phyloP scores from a whole-genome alignment of 2,329 filamentous ascomycete species.

The Penicillium polonicum region DNA sequence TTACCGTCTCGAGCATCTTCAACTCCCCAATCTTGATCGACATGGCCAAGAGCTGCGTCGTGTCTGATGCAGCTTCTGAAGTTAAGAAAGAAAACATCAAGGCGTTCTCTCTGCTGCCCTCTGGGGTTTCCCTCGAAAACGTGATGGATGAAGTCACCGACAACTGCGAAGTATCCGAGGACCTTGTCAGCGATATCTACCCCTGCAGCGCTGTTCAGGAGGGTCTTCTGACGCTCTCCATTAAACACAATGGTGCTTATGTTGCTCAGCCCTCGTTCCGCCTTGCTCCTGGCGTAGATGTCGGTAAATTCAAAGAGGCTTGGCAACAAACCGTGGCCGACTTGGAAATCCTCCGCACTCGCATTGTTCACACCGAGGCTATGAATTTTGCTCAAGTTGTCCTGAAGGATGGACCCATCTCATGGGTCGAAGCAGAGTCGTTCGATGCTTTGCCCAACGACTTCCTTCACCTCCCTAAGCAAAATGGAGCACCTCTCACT shows the following conservation, averaged over 20 bases:
- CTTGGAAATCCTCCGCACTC: conserved; percentile 51
- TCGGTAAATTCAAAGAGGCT: conserved; percentile 46
- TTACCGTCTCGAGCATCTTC: conserved; percentile 48
- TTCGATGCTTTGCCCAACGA: conserved; percentile 30
- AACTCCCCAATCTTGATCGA: conserved; percentile 44
- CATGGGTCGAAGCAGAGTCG: conserved; percentile 34
- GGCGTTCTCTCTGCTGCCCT: conserved; percentile 33
- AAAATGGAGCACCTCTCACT: conserved; percentile 37
- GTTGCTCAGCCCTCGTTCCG: conserved; percentile 48
- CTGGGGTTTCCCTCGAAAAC: conserved; percentile 15
- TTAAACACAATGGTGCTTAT: conserved; percentile 50
- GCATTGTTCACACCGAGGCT: conserved; percentile 43
- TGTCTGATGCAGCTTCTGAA: background rate
- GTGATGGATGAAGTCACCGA: conserved; percentile 31
- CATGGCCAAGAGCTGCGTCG: conserved; percentile 40
- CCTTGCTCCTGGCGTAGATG: conserved; percentile 40
- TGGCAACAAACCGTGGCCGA: conserved; percentile 49
- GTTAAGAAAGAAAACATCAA: conserved; percentile 10
- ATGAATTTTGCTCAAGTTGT: conserved; percentile 44
- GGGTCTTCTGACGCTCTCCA: conserved; percentile 49
- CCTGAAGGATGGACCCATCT: conserved; percentile 34
- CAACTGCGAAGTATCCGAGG: conserved; percentile 32
- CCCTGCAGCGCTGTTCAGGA: conserved; percentile 48
- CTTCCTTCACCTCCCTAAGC: conserved; percentile 28
- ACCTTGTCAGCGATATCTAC: conserved; percentile 41